phyloP scores from a whole-genome alignment of 768 basidiomycete species.

The Aureoboletus auriporus region DNA sequence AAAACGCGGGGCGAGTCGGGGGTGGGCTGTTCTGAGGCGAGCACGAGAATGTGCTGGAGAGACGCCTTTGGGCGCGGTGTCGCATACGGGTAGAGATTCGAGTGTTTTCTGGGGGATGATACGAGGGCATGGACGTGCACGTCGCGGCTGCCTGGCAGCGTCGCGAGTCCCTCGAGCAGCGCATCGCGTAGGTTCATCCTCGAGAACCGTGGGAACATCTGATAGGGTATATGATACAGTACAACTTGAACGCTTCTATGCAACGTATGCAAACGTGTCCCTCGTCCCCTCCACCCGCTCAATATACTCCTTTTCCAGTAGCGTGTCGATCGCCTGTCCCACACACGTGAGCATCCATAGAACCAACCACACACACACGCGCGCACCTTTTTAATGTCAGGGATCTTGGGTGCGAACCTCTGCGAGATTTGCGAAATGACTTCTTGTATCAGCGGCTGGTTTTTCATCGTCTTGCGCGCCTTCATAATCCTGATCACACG shows the following conservation, averaged over 20 bases:
- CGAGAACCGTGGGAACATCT: constrained; percentile 18
- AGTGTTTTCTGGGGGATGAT: constrained; percentile 62
- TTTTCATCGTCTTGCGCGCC: constrained; percentile 93
- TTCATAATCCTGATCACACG: constrained; percentile 74
- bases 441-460: constrained; percentile 84
- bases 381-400: constrained; percentile 91
- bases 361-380: background rate
- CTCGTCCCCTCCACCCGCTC: constrained; percentile 90
- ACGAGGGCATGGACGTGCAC: constrained; percentile 76
- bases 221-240: constrained; percentile 17
- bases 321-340: constrained; percentile 78
- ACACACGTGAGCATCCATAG: constrained; percentile 1
- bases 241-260: constrained; percentile 22
- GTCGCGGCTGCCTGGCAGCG: constrained; percentile 61
- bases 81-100: constrained; percentile 73
- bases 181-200: constrained; percentile 55
- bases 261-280: constrained; percentile 55
- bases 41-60: constrained; percentile 72
- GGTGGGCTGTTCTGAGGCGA: constrained; percentile 61
- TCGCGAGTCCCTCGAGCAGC: constrained; percentile 52
- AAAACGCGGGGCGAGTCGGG: constrained; percentile 54
- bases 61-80: constrained; percentile 59
- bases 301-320: constrained; percentile 97
- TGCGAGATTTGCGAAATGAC: constrained; percentile 86
- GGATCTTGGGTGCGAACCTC: constrained; percentile 88